Evolutionary conservation across 345 rosid species (phyloP).

Genomic region (Balakata baccata): DNA sequence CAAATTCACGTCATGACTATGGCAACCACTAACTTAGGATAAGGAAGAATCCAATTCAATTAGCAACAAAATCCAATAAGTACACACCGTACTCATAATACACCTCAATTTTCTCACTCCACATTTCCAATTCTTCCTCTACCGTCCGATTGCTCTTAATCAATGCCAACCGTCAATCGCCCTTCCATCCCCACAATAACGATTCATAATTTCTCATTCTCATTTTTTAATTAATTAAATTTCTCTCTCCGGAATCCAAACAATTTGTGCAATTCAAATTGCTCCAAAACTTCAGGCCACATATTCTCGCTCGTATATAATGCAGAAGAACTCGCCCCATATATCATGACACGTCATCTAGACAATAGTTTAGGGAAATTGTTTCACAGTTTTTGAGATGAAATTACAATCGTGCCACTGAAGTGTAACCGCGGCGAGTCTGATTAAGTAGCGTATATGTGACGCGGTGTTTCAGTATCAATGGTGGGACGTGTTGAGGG

Average conservation of each 20-base stretch:
- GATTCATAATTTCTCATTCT: not conserved
- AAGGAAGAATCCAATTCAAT: constrained; percentile 9
- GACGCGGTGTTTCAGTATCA: not conserved
- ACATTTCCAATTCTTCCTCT: no score
- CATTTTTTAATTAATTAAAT: no score
- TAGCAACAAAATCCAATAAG: not conserved
- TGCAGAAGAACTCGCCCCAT: no score
- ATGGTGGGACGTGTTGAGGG: not conserved
- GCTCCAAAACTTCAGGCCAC: not conserved
- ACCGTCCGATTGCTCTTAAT: not conserved
- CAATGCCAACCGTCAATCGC: not conserved
- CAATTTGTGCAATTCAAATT: not conserved
- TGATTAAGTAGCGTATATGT: constrained; percentile 7
- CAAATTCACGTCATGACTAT: no score
- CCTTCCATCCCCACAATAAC: not conserved
- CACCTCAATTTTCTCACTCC: no score
- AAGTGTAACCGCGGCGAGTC: not conserved
- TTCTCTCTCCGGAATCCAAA: constrained; percentile 4
- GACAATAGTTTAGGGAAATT: not conserved
- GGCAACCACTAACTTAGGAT: not conserved
- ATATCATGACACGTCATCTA: not conserved
- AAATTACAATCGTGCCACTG: not conserved
- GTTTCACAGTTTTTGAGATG: not conserved
- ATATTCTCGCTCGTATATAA: no score
- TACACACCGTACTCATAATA: not conserved